A percentile compares a stretch with the other conserved stretches of the same genome.
These are phyloP conservation scores for Penicillium diatomitis DNA, from an alignment of 495 filamentous ascomycete species.

Conservation along the genomic window DNA sequence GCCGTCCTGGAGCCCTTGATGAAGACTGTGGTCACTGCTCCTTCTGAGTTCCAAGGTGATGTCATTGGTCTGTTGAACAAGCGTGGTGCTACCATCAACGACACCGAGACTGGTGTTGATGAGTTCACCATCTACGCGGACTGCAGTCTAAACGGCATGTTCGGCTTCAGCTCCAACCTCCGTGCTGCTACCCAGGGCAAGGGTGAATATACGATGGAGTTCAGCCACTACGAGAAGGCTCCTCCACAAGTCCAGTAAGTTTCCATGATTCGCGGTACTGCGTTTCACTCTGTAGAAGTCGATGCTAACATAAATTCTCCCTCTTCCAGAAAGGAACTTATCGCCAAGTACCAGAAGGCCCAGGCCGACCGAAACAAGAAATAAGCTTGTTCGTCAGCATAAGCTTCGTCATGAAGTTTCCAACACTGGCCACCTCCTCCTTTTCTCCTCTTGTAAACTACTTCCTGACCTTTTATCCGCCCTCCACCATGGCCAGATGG, in stretches of 20 bases:
- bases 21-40: slow-evolving; percentile 94
- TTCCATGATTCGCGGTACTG: background rate
- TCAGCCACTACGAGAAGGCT: slow-evolving; percentile 84
- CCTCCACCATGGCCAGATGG: slow-evolving; percentile 1
- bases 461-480: background rate
- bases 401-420: slow-evolving; percentile 2
- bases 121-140: slow-evolving; percentile 94
- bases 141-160: slow-evolving; percentile 92
- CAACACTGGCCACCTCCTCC: slow-evolving; percentile 1
- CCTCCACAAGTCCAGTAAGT: slow-evolving; percentile 84
- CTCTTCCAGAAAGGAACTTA: slow-evolving; percentile 66
- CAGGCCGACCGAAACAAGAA: slow-evolving; percentile 66
- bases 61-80: slow-evolving; percentile 94
- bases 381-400: slow-evolving; percentile 22
- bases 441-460: slow-evolving; percentile 15
- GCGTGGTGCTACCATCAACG: slow-evolving; percentile 87
- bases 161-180: slow-evolving; percentile 85
- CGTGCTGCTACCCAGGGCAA: slow-evolving; percentile 95
- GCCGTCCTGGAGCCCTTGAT: slow-evolving; percentile 90
- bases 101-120: slow-evolving; percentile 89
- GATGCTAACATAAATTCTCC: slow-evolving; percentile 8
- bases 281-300: too few species aligned
- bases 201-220: slow-evolving; percentile 99
- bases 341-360: slow-evolving; percentile 81
- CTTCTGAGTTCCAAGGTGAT: slow-evolving; percentile 96